phyloP scores from a whole-genome alignment of 2,329 filamentous ascomycete genomes.

The Apiospora arundinis region DNA sequence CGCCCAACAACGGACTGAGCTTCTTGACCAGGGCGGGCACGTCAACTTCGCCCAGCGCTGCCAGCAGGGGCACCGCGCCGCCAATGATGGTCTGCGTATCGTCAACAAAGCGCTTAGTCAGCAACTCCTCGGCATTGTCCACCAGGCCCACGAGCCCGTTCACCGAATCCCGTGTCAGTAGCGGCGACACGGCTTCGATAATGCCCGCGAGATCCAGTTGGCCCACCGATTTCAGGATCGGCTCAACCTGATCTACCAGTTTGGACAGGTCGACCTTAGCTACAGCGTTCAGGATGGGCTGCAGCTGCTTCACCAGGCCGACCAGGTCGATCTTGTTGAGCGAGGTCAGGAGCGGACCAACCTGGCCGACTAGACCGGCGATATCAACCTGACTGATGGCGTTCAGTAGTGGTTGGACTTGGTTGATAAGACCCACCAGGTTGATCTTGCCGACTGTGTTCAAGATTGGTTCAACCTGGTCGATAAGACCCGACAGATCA shows the following conservation, averaged over 20 bases:
- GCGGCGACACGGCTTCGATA: conserved; percentile 38
- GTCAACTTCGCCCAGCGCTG: conserved; percentile 44
- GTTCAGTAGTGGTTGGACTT: conserved; percentile 41
- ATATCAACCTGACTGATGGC: conserved; percentile 33
- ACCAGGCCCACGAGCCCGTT: conserved; percentile 36
- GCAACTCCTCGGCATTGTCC: conserved; percentile 41
- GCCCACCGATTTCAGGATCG: conserved; percentile 40
- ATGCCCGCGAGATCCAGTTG: conserved; percentile 37
- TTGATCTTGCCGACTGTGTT: conserved; percentile 39
- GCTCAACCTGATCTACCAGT: conserved; percentile 43
- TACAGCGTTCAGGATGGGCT: conserved; percentile 43
- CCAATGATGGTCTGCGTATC: conserved; percentile 34
- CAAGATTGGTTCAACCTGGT: conserved; percentile 20
- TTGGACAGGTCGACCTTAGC: conserved; percentile 46
- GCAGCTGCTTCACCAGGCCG: conserved; percentile 40
- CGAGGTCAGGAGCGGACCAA: conserved; percentile 35
- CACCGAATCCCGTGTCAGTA: conserved; percentile 38
- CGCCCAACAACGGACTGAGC: conserved; percentile 44
- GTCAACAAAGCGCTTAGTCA: conserved; percentile 39
- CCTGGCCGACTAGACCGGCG: conserved; percentile 34
- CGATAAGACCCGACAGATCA: conserved; percentile 37
- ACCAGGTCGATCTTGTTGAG: conserved; percentile 42
- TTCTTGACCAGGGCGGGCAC: conserved; percentile 44
- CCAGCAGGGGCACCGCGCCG: conserved; percentile 36
- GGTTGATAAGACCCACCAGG: conserved; percentile 42